These are phyloP conservation scores for Suhomyces taliae DNA, from an alignment of 1,139 yeast genomes.

Conservation along the genomic window DNA sequence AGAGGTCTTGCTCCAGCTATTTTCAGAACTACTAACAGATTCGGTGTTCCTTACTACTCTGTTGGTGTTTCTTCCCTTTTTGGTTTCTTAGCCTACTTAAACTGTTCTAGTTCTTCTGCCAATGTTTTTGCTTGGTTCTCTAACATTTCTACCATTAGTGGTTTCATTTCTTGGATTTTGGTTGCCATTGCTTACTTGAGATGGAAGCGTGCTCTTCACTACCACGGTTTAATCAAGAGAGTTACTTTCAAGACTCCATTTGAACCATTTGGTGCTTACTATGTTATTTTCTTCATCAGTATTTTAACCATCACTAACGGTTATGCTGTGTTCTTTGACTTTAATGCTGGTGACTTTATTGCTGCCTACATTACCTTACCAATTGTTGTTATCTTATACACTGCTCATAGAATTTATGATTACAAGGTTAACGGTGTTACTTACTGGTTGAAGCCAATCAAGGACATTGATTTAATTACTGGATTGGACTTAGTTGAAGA, in stretches of 20 bases:
- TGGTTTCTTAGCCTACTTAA: constrained; percentile 63
- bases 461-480: constrained; percentile 45
- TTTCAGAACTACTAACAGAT: constrained; percentile 54
- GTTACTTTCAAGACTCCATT: constrained; percentile 49
- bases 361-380: constrained; percentile 66
- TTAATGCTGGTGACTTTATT: constrained; percentile 52
- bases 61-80: constrained; percentile 45
- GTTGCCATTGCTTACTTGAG: constrained; percentile 48
- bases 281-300: constrained; percentile 46
- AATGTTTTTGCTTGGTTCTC: constrained; percentile 66
- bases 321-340: constrained; percentile 55
- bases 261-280: constrained; percentile 53
- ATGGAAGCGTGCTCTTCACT: constrained; percentile 53
- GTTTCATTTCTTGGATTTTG: constrained; percentile 66
- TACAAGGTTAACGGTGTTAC: constrained; percentile 28
- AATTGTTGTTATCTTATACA: constrained; percentile 46
- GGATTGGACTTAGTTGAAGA: constrained; percentile 42
- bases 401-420: constrained; percentile 40
- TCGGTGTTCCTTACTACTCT: constrained; percentile 61
- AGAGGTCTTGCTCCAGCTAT: constrained; percentile 64
- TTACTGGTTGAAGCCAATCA: constrained; percentile 38
- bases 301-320: constrained; percentile 58
- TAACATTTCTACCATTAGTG: constrained; percentile 70
- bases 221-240: constrained; percentile 42
- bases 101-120: constrained; percentile 53